phyloP scores from a whole-genome alignment of 345 rosid genomes.

The Gossypium mustelinum region DNA sequence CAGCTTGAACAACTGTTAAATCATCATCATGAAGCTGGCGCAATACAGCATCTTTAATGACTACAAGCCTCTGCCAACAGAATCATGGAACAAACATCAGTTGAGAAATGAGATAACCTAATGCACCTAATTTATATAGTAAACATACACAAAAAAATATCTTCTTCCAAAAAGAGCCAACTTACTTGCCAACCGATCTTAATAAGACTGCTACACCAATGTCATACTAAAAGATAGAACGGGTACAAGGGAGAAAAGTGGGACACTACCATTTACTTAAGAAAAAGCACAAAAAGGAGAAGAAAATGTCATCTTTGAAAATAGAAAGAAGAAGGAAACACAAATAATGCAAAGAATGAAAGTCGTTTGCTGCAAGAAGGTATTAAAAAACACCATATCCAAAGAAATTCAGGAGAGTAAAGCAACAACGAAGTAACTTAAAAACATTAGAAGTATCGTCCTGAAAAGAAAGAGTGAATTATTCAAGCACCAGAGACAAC shows the following conservation, averaged over 20 bases:
- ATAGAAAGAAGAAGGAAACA: not conserved
- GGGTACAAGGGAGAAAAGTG: not conserved
- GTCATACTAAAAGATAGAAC: not conserved
- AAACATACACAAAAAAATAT: not conserved
- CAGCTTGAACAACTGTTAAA: constrained; percentile 67
- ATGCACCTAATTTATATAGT: not conserved
- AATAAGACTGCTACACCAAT: not conserved
- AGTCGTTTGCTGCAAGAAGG: not conserved
- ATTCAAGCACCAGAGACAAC: not conserved
- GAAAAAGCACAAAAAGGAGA: not conserved
- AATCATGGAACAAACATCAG: not conserved
- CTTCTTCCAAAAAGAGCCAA: not conserved
- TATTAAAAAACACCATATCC: not conserved
- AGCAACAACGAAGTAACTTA: not conserved
- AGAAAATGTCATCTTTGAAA: not conserved
- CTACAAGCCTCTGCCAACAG: constrained; percentile 52
- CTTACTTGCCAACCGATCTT: not conserved
- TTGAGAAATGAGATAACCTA: not conserved
- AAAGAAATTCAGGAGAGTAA: not conserved
- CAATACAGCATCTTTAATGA: constrained; percentile 60
- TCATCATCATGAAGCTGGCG: constrained; percentile 80
- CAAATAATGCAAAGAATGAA: not conserved
- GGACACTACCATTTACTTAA: not conserved
- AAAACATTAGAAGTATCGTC: not conserved
- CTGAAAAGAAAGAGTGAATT: not conserved